A percentile compares a stretch with the other conserved stretches of the same genome.
Conservation (phyloP, 2,329 filamentous ascomycete genomes). For the Epichloe coenophiala region DNA sequence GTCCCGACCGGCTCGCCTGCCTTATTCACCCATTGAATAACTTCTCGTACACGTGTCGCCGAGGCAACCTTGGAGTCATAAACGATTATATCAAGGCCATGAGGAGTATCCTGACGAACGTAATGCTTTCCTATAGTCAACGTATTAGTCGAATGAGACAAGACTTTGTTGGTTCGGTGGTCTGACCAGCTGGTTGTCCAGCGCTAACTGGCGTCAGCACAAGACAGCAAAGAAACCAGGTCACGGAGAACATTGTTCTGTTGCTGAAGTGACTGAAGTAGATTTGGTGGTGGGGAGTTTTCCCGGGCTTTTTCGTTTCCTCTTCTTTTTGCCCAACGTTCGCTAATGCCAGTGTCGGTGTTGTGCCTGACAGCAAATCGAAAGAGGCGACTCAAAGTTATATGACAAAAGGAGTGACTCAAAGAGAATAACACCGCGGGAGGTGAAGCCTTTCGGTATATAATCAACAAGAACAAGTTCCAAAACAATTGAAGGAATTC, state of each 20-base stretch:
- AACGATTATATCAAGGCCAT: conserved; percentile 16
- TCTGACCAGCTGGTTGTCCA: not conserved
- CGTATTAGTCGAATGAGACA: not conserved
- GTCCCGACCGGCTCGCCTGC: conserved; percentile 37
- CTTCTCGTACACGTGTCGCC: conserved; percentile 29
- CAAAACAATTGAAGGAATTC: not conserved
- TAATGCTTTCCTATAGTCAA: not conserved
- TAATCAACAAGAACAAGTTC: not conserved
- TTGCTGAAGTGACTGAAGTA: not conserved
- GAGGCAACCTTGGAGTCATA: conserved; percentile 22
- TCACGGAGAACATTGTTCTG: not conserved
- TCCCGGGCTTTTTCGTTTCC: not conserved
- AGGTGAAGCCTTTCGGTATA: too few relatives aligned
- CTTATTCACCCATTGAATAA: conserved; percentile 48
- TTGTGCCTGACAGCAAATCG: not conserved
- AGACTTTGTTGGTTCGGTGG: not conserved
- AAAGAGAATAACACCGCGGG: too few relatives aligned
- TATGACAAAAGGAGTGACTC: too few relatives aligned
- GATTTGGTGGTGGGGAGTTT: too few relatives aligned
- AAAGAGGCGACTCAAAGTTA: not conserved
- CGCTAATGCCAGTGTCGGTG: too few relatives aligned
- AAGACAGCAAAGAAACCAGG: conserved; percentile 1
- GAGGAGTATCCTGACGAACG: not conserved
- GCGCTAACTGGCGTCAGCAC: not conserved
- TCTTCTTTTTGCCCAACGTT: too few relatives aligned